Base-by-base conservation (phyloP, 805 yeast species). In the Yarrowia osloensis region DNA sequence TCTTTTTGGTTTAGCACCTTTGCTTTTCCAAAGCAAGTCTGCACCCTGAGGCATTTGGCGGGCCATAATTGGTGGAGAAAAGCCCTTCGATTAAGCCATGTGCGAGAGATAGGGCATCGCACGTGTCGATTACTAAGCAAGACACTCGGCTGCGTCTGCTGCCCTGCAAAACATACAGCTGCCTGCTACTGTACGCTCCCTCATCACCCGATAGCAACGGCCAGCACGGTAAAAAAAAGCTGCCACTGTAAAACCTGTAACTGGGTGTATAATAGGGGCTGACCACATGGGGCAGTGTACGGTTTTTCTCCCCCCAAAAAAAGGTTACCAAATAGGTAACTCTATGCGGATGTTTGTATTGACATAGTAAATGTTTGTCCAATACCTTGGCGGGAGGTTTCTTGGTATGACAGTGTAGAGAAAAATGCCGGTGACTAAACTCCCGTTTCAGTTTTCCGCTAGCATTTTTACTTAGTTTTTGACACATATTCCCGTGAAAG, bases 251-350 rank as follows among this genome's bases (percentile, higher is more conserved):
- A 54, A 35, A 35, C 61, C 22, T 35, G 31, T 35, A 33, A 28
- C 40, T 13, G 28, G 42, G 57, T 50, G 61, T 54, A 54, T 35
- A 54, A 54, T 54, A 54, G 44, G 61, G 61, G 61, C 61, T 24
- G 61, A 21, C 28, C 59, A 37, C 61, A 54, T 17, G 44, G 57
- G 33, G 61, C 42, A n/a, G 44, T 35, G 61, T 35, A 17, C 42
- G 12, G 21, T 42, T 11, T 42, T 42, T 28, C 42, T 17, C 40
- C 42, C 42, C 42, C 13, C 4, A 28, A 8, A 35, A 17, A 35
- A 22, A 42, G 35, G 54, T 47, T 47, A 28, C 44, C 28, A 62
- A 46, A 8, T n/a, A 39, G 54, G 54, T 17, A 54, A 54, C 44
- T 54, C 44, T 54, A 54, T 54, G 61, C 61, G 61, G 35, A 4